A percentile compares a stretch with the other conserved stretches of the same genome.
phyloP scores from a whole-genome alignment of 768 basidiomycete genomes.

The Podaxis pistillaris region DNA sequence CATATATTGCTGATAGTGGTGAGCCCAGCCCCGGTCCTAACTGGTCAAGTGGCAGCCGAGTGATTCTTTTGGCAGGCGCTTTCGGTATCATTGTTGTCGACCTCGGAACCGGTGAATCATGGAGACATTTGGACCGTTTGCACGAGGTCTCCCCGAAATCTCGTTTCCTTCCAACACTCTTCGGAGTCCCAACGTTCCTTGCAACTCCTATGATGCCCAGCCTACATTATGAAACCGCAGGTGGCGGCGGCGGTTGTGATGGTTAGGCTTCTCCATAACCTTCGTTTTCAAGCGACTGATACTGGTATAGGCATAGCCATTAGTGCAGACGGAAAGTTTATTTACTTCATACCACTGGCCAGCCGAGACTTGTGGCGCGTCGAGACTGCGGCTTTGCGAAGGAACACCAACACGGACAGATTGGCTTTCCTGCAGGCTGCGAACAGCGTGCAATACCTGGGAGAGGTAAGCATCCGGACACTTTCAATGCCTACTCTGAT shows the following conservation, averaged over 20 bases:
- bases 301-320: constrained; percentile 12
- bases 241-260: constrained; percentile 16
- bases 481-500: background rate
- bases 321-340: constrained; percentile 16
- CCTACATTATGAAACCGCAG: constrained; percentile 14
- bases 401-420: constrained; percentile 14
- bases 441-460: constrained; percentile 17
- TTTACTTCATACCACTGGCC: constrained; percentile 17
- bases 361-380: constrained; percentile 18
- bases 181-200: constrained; percentile 16
- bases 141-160: constrained; percentile 6
- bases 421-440: constrained; percentile 14
- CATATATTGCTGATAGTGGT: constrained; percentile 20
- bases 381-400: constrained; percentile 14
- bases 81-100: constrained; percentile 21
- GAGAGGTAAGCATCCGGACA: constrained; percentile 6
- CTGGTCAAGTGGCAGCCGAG: background rate
- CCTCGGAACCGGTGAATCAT: constrained; percentile 19
- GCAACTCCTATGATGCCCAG: constrained; percentile 11
- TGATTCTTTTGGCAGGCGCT: constrained; percentile 3
- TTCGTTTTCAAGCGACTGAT: background rate
- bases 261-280: constrained; percentile 1
- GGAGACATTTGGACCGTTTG: constrained; percentile 18
- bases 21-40: background rate
- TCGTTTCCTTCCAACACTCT: constrained; percentile 17